Conservation (phyloP, 257 asterid genomes). For the Penstemon davidsonii region DNA sequence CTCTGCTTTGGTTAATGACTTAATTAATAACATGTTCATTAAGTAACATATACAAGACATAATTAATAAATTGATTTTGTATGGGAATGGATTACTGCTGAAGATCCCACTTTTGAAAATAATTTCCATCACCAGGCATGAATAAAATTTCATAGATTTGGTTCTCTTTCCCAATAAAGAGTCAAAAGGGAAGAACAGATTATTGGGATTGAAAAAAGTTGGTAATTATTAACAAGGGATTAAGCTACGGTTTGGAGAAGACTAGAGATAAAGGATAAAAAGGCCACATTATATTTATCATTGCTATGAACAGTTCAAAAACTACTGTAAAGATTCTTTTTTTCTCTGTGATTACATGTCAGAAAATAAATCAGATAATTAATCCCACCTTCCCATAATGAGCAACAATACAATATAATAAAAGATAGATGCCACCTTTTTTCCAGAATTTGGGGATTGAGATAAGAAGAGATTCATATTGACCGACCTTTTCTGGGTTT, state of each 20-base stretch:
- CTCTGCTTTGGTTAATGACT: slow-evolving; percentile 7
- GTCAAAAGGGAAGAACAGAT: too few species aligned
- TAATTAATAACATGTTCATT: too few species aligned
- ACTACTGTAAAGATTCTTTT: slow-evolving; percentile 47
- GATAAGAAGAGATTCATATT: slow-evolving; percentile 38
- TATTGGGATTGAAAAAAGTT: slow-evolving; percentile 59
- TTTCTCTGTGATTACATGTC: slow-evolving; percentile 43
- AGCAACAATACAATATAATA: slow-evolving; percentile 26
- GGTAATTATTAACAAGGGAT: slow-evolving; percentile 41
- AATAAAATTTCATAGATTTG: too few species aligned
- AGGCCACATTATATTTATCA: background rate
- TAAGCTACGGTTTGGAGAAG: slow-evolving; percentile 39
- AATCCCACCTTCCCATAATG: slow-evolving; percentile 16
- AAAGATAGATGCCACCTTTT: slow-evolving; percentile 13
- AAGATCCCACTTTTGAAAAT: too few species aligned
- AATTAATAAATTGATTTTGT: too few species aligned
- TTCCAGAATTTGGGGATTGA: slow-evolving; percentile 24
- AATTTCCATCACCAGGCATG: too few species aligned
- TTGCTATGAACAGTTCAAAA: slow-evolving; percentile 2
- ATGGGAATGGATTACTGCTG: too few species aligned
- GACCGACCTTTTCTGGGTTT: slow-evolving; percentile 64
- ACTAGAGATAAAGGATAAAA: background rate
- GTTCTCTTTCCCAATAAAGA: too few species aligned
- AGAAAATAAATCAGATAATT: slow-evolving; percentile 30
- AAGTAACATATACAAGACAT: too few species aligned